phyloP scores from a whole-genome alignment of 2,329 filamentous ascomycete genomes.

The Aspergillus brunneoviolaceus region DNA sequence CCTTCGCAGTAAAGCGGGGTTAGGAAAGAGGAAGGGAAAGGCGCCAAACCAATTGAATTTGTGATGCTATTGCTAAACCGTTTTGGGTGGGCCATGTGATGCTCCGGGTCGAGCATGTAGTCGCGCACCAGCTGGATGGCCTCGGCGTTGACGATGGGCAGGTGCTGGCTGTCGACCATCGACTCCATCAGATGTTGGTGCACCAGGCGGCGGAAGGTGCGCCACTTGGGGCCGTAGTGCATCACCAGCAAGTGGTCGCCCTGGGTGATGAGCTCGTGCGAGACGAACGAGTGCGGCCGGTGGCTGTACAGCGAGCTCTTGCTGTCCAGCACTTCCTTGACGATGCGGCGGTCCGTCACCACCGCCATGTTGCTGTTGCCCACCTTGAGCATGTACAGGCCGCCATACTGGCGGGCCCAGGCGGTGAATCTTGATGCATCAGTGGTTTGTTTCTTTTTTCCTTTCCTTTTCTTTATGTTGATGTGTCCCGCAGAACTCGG shows the following conservation, averaged over 20 bases:
- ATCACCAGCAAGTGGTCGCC: constrained; percentile 52
- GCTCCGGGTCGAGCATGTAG: constrained; percentile 40
- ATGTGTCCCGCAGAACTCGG: no score
- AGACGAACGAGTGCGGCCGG: constrained; percentile 45
- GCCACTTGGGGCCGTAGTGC: constrained; percentile 49
- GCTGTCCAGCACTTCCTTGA: constrained; percentile 49
- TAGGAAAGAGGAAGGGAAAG: not conserved
- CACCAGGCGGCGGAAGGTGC: constrained; percentile 47
- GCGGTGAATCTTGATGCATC: constrained; percentile 38
- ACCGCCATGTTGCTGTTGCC: constrained; percentile 44
- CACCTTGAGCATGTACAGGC: constrained; percentile 46
- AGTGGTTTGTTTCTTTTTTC: not conserved
- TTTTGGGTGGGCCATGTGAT: constrained; percentile 51
- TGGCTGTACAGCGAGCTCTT: constrained; percentile 46
- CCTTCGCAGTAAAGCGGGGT: no score
- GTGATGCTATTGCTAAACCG: constrained; percentile 53
- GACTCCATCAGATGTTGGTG: constrained; percentile 49
- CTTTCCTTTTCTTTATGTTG: no score
- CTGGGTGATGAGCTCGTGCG: constrained; percentile 44
- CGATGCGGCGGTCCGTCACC: constrained; percentile 40
- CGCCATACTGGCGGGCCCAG: constrained; percentile 47
- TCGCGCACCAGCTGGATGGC: constrained; percentile 50
- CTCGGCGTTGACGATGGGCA: constrained; percentile 49
- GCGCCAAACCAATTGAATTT: constrained; percentile 22
- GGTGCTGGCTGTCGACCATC: constrained; percentile 46